A percentile compares a stretch with the other conserved stretches of the same genome.
phyloP scores from a whole-genome alignment of 2,329 filamentous ascomycete species.

The Fusarium pilosicola region DNA sequence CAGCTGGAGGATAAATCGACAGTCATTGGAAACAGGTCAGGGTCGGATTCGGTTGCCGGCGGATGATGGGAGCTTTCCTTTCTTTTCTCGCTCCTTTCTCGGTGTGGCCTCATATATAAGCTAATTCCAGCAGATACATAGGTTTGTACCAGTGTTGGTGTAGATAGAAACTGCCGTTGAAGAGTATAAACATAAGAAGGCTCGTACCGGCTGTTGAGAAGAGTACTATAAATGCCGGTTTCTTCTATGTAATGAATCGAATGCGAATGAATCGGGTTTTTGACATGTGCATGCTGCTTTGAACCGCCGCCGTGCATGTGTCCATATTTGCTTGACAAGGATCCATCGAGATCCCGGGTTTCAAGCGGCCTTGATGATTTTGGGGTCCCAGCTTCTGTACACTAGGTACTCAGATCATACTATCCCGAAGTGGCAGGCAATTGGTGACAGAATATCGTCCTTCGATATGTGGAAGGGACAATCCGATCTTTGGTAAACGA shows the following conservation, averaged over 20 bases:
- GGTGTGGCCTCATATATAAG: neutral
- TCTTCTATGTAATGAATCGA: neutral
- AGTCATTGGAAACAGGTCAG: constrained; percentile 6
- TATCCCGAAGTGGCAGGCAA: constrained; percentile 9
- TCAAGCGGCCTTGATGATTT: neutral
- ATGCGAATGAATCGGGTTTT: constrained; percentile 8
- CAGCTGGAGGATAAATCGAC: constrained; percentile 15
- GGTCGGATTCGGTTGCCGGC: constrained; percentile 14
- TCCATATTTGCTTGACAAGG: neutral
- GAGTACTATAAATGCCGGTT: neutral
- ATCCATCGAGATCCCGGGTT: constrained; percentile 8
- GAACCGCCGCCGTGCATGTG: neutral
- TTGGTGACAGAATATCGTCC: neutral
- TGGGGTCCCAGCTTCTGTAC: constrained; percentile 10
- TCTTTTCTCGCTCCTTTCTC: constrained; percentile 14
- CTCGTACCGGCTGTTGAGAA: neutral
- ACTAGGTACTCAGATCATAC: constrained; percentile 15
- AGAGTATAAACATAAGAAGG: neutral
- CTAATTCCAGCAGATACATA: neutral
- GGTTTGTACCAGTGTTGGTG: neutral
- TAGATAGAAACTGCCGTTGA: neutral
- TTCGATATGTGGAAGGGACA: neutral
- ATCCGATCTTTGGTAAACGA: neutral
- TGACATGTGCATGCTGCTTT: constrained; percentile 6
- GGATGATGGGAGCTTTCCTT: constrained; percentile 7